A percentile compares a stretch with the other conserved stretches of the same genome.
Conservation (phyloP, 495 filamentous ascomycete genomes). For the Trichodelitschia bisporula region DNA sequence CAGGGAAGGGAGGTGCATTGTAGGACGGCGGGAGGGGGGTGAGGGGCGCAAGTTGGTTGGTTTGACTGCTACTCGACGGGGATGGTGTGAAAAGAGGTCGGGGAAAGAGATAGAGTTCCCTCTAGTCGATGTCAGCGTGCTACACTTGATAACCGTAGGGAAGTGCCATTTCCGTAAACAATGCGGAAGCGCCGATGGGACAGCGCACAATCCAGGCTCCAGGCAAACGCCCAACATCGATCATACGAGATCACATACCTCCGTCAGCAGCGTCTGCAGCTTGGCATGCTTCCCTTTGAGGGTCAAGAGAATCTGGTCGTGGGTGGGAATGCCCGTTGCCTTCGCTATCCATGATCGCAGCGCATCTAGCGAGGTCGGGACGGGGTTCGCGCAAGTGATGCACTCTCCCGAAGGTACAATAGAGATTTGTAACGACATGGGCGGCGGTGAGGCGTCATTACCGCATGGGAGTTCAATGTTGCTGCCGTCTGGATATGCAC, state of each 20-base stretch:
- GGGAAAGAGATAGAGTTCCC: slow-evolving; percentile 74
- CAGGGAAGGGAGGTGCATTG: slow-evolving; percentile 8
- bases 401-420: slow-evolving; percentile 75
- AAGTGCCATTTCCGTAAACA: too few relatives aligned
- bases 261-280: slow-evolving; percentile 43
- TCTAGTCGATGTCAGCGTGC: slow-evolving; percentile 21
- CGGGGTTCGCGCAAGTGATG: slow-evolving; percentile 44
- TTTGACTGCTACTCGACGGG: too few relatives aligned
- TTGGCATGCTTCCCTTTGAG: slow-evolving; percentile 59
- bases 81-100: slow-evolving; percentile 37
- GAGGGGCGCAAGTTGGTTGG: too few relatives aligned
- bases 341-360: slow-evolving; percentile 42
- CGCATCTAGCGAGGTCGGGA: slow-evolving; percentile 39
- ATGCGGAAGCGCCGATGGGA: too few relatives aligned
- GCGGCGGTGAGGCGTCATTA: slow-evolving; percentile 9
- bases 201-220: too few relatives aligned
- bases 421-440: slow-evolving; percentile 58
- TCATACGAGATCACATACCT: slow-evolving; percentile 42
- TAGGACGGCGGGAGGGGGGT: slow-evolving; percentile 18
- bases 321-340: slow-evolving; percentile 36
- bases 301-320: slow-evolving; percentile 62
- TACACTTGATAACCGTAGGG: too few relatives aligned
- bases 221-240: too few relatives aligned
- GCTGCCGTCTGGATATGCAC: too few relatives aligned
- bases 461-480: slow-evolving; percentile 3